Evolutionary conservation across 768 basidiomycete genomes (phyloP).

Genomic region (Boletellus ananas): DNA sequence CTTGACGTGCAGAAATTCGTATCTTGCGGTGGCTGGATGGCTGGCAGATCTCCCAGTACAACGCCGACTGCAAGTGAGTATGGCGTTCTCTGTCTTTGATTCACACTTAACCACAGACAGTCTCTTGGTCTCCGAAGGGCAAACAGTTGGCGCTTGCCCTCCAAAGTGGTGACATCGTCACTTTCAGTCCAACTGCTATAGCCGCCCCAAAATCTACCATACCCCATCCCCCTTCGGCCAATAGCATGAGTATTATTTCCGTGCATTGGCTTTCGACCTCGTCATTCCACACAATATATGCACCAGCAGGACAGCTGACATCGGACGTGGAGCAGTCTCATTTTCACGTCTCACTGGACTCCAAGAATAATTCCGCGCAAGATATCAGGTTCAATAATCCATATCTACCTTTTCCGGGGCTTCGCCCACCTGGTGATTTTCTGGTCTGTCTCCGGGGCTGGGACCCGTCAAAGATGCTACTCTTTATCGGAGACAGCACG

Average conservation of each 20-base stretch:
- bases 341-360: slow-evolving; percentile 39
- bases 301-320: slow-evolving; percentile 37
- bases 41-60: slow-evolving; percentile 42
- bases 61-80: slow-evolving; percentile 60
- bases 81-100: background rate
- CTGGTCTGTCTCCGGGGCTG: slow-evolving; percentile 38
- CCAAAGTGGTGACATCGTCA: slow-evolving; percentile 64
- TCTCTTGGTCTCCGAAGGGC: slow-evolving; percentile 83
- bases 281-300: slow-evolving; percentile 65
- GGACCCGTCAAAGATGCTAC: slow-evolving; percentile 40
- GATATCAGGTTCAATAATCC: slow-evolving; percentile 40
- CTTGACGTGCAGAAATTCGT: slow-evolving; percentile 52
- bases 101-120: slow-evolving; percentile 35
- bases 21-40: slow-evolving; percentile 52
- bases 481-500: slow-evolving; percentile 47
- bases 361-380: slow-evolving; percentile 36
- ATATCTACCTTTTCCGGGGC: slow-evolving; percentile 42
- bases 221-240: slow-evolving; percentile 49
- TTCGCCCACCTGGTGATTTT: slow-evolving; percentile 45
- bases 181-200: slow-evolving; percentile 57
- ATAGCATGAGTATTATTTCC: slow-evolving; percentile 45
- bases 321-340: slow-evolving; percentile 43
- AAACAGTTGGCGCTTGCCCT: slow-evolving; percentile 79
- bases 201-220: slow-evolving; percentile 55
- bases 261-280: slow-evolving; percentile 66